Evolutionary conservation across 2,329 filamentous ascomycete species (phyloP).

Genomic region (Botryotinia calthae): DNA sequence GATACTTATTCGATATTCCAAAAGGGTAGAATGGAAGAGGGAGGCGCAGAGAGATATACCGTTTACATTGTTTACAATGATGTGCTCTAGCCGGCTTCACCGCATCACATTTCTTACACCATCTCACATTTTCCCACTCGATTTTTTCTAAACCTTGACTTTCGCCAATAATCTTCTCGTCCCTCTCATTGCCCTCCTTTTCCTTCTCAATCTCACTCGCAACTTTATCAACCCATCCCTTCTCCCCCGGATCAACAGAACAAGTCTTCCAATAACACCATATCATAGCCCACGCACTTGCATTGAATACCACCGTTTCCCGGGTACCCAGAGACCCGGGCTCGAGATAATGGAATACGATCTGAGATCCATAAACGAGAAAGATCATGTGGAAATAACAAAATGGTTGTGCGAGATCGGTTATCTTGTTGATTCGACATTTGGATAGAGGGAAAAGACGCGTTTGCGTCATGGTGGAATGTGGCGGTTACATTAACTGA

Average conservation of each 20-base stretch:
- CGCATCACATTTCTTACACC: constrained; percentile 74
- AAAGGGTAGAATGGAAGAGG: background rate
- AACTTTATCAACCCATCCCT: constrained; percentile 38
- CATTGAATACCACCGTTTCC: constrained; percentile 65
- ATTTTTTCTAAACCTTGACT: constrained; percentile 18
- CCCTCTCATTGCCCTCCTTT: constrained; percentile 7
- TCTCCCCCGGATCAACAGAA: constrained; percentile 57
- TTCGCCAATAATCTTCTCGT: constrained; percentile 32
- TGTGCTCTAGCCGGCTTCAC: constrained; percentile 76
- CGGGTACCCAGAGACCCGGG: constrained; percentile 57
- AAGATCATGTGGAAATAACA: constrained; percentile 66
- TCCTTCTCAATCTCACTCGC: constrained; percentile 4
- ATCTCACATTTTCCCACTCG: constrained; percentile 43
- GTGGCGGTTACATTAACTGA: background rate
- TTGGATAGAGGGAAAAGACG: constrained; percentile 9
- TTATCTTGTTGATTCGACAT: constrained; percentile 24
- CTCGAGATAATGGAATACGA: constrained; percentile 61
- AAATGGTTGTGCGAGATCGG: constrained; percentile 62
- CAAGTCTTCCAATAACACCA: constrained; percentile 62
- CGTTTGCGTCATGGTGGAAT: constrained; percentile 14
- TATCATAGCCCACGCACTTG: constrained; percentile 46
- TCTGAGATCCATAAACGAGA: constrained; percentile 70
- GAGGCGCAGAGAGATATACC: constrained; percentile 41
- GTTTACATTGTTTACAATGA: constrained; percentile 74
- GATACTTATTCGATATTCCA: too few species aligned